These are phyloP conservation scores for Teratosphaeria viscida DNA, from an alignment of 2,329 filamentous ascomycete genomes.

Conservation along the genomic window DNA sequence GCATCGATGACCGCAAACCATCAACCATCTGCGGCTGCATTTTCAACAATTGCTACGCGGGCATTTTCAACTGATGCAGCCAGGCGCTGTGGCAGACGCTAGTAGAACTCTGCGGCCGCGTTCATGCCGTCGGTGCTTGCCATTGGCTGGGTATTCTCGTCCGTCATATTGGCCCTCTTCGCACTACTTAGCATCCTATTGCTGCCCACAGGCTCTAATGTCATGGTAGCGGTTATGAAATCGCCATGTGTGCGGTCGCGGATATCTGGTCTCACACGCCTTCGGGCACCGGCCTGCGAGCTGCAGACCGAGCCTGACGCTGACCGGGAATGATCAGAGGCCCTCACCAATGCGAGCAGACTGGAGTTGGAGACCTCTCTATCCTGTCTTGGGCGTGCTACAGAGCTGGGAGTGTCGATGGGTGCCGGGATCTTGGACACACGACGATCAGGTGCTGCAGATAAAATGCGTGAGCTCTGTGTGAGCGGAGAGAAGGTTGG, in stretches of 20 bases:
- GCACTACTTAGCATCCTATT: background rate
- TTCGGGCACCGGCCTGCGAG: background rate
- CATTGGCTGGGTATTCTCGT: background rate
- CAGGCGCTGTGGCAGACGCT: background rate
- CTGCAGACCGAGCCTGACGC: background rate
- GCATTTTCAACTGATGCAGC: too few relatives aligned
- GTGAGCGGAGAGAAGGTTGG: conserved; percentile 11
- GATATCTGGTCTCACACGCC: background rate
- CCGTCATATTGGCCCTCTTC: background rate
- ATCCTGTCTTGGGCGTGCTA: conserved; percentile 28
- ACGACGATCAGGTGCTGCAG: conserved; percentile 3
- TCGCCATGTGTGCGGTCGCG: background rate
- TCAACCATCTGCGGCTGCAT: too few relatives aligned
- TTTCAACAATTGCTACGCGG: too few relatives aligned
- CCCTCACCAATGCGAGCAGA: conserved; percentile 7
- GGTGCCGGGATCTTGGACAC: conserved; percentile 35
- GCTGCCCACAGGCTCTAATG: background rate
- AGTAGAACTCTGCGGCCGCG: background rate
- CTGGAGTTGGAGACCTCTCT: conserved; percentile 30
- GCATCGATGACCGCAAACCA: too few relatives aligned
- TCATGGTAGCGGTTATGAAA: background rate
- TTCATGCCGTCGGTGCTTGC: background rate
- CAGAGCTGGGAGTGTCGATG: conserved; percentile 18
- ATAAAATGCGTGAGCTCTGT: conserved; percentile 14
- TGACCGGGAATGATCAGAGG: background rate